Evolutionary conservation across 2,329 filamentous ascomycete species (phyloP), one percentile per base, ranked within the genome.

Genomic region (Xylaria sp.): DNA sequence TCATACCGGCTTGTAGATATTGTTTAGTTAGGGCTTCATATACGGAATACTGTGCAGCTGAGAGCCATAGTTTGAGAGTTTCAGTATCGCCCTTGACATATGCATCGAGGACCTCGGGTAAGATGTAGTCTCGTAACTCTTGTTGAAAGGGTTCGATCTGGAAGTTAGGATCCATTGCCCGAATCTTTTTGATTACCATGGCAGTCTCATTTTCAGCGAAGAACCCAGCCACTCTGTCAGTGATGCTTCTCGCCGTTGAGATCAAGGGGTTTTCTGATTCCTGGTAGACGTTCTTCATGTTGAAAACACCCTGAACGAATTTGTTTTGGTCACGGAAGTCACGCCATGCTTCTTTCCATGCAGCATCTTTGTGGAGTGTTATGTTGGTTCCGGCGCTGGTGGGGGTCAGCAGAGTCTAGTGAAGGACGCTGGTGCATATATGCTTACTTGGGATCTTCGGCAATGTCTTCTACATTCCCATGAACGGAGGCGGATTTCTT

Each of bases 191-290:
- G 84, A 98, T 97, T 42, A 99, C 96, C 87, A 91, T 92, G 35
- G 96, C 96, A 0, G 94, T 98, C 84, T 99, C 96, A 80, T 98
- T 99, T 81, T 99, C 96, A 70, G 96, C 96, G 74, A 99, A 99
- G 84, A 98, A 99, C 32, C 96, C 94, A 55, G 92, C 93, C 47
- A 99, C 90, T 66, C 92, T 90, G 80, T 99, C 96, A 37, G 94
- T 95, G 75, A 99, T 97, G 80, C 93, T 94, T 78, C 96, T 92
- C 1, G 94, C 96, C 0, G 95, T 98, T 55, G 91, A 92, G 72
- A 99, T 93, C 51, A 99, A 86, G 6, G 96, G 95, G 80, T 99
- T 99, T 79, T 99, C 96, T 12, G 96, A 98, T 82, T 99, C 96
- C 74, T 97, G 92, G 83, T 98, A 98, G 65, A 91, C 90, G 65